Evolutionary conservation across 1,284 basidiomycete genomes (phyloP), one percentile per base, ranked within the genome.

Genomic region (Sphagnurus paluster): DNA sequence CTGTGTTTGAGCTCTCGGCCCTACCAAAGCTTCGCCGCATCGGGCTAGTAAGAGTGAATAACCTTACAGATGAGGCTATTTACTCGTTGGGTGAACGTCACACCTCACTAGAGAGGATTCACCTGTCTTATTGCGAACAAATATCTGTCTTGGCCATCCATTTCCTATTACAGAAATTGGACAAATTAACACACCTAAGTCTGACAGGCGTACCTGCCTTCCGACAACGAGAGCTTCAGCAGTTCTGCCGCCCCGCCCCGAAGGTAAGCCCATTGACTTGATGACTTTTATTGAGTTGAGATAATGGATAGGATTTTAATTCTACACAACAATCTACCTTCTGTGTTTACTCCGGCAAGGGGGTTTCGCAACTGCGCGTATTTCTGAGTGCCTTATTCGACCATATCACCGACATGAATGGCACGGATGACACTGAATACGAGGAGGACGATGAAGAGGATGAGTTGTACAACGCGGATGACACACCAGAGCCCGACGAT

Each of bases 41-140:
- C 51, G 97, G 97, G 34, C 84, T 99, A 13, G 97, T 99, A 37
- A 86, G 95, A 52, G 93, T 96, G 39, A 82, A 76, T 58, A 93
- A 95, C 57, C 73, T 99, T 43, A 99, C 97, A 2, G 96, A 99
- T 61, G 84, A 93, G 58, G 93, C 93, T 1, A 87, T 99, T 21
- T 91, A 90, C 59, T 80, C 93, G 0, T 78, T 99, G 7, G 91
- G 86, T 3, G 85, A 90, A 47, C 78, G 86, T 11, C 81, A 89
- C 55, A 79, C 83, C 29, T 91, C 92, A 2, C 77, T 99, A 17
- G 97, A 99, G 62, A 84, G 97, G 26, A 93, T 99, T 24, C 97
- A 99, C 65, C 74, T 99, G 19, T 97, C 93, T 1, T 99, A 98
- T 65, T 99, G 97, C 68, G 93, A 98, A 61, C 92, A 97, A 58